Evolutionary conservation across 305 asterid species (phyloP).

Genomic region (Coffea humblotiana): DNA sequence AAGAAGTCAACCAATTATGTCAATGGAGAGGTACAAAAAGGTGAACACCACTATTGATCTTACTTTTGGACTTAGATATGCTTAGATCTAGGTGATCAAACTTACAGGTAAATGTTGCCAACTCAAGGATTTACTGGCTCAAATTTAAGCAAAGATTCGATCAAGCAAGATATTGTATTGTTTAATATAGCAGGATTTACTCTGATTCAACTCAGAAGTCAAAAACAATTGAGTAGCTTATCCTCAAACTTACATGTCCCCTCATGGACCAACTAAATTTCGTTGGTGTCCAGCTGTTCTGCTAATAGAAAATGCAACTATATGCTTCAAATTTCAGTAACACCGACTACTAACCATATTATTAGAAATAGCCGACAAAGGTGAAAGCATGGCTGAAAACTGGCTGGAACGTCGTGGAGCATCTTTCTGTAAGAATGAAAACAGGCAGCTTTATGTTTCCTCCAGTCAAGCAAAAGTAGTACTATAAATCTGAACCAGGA

Average conservation of each 20-base stretch:
- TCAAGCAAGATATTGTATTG: not conserved
- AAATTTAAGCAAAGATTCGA: not conserved
- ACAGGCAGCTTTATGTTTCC: constrained; percentile 18
- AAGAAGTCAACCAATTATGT: not conserved
- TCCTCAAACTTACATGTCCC: not conserved
- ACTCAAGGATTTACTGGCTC: not conserved
- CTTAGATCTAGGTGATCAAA: not conserved
- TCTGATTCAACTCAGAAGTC: not conserved
- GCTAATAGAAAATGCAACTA: not conserved
- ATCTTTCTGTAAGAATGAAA: constrained; percentile 54
- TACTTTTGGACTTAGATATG: not conserved
- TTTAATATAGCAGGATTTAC: not conserved
- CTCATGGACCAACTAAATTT: not conserved
- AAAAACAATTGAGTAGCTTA: not conserved
- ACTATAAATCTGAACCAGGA: constrained; percentile 1
- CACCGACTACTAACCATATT: constrained; percentile 58
- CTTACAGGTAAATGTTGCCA: not conserved
- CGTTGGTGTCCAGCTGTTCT: not conserved
- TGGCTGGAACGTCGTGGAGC: constrained; percentile 50
- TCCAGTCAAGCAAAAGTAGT: not conserved
- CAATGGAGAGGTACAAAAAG: not conserved
- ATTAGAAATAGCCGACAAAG: constrained; percentile 59
- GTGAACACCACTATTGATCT: not conserved
- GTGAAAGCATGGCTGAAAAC: constrained; percentile 76
- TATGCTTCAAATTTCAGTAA: not conserved